A percentile compares a stretch with the other conserved stretches of the same genome.
These are phyloP conservation scores for Talaromyces sp. DNA, from an alignment of 2,329 filamentous ascomycete species.

Conservation along the genomic window DNA sequence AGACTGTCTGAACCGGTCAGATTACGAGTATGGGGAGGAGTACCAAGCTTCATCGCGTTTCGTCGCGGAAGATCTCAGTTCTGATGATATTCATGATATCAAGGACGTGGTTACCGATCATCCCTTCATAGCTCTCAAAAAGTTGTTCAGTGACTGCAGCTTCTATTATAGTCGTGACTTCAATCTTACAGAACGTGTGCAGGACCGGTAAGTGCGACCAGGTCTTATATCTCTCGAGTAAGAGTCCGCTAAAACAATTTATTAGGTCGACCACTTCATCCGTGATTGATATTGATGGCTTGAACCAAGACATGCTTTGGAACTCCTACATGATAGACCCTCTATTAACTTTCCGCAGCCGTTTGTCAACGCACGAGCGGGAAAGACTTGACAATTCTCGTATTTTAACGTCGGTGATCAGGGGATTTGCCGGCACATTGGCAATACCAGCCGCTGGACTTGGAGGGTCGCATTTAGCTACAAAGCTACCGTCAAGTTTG, in stretches of 20 bases:
- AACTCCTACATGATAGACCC: constrained; percentile 98
- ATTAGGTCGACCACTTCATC: constrained; percentile 67
- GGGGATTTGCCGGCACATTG: constrained; percentile 85
- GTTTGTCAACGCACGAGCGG: constrained; percentile 70
- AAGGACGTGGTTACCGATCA: constrained; percentile 73
- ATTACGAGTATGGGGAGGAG: constrained; percentile 73
- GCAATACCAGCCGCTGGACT: constrained; percentile 74
- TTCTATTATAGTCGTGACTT: constrained; percentile 99
- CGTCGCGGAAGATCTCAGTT: constrained; percentile 52
- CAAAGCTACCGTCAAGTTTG: constrained; percentile 74
- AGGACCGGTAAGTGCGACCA: constrained; percentile 67
- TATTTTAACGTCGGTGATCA: constrained; percentile 88
- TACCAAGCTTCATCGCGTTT: constrained; percentile 54
- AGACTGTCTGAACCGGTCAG: constrained; percentile 81
- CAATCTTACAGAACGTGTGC: constrained; percentile 86
- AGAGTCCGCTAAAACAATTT: constrained; percentile 20
- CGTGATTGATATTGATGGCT: constrained; percentile 84
- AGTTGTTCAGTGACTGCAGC: constrained; percentile 84
- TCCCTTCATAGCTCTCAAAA: constrained; percentile 85
- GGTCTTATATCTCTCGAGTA: constrained; percentile 16
- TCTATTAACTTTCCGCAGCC: constrained; percentile 80
- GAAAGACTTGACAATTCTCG: constrained; percentile 77
- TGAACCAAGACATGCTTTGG: constrained; percentile 92
- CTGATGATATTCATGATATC: constrained; percentile 53
- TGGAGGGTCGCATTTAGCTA: constrained; percentile 61